These are phyloP conservation scores for Laguncularia racemosa DNA, from an alignment of 345 rosid species.

Conservation along the genomic window DNA sequence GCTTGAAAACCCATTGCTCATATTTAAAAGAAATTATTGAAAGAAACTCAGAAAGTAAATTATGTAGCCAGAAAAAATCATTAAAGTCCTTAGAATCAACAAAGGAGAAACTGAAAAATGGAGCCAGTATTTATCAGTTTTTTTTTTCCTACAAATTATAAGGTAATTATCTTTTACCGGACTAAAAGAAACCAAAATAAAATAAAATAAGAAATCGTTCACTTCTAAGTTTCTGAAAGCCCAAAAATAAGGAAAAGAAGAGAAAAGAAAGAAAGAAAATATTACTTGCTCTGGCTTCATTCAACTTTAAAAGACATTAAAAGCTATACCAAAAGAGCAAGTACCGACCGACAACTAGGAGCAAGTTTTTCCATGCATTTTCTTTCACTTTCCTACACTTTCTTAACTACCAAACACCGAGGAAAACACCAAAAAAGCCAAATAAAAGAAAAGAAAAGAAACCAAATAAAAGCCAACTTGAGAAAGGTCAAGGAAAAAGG, in stretches of 20 bases:
- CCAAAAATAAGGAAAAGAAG: not conserved
- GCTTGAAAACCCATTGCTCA: no score
- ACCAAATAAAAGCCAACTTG: not conserved
- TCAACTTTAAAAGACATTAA: no score
- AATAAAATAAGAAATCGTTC: not conserved
- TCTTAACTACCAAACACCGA: conserved; percentile 21
- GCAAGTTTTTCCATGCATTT: conserved; percentile 2
- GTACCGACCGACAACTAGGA: not conserved
- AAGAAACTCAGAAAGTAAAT: not conserved
- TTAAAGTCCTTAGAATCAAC: no score
- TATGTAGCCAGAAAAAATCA: not conserved
- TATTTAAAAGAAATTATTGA: no score
- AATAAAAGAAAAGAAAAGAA: conserved; percentile 1
- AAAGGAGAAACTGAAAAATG: no score
- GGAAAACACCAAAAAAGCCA: not conserved
- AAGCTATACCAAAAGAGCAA: no score
- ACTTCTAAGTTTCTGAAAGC: no score
- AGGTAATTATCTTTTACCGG: not conserved
- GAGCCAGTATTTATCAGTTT: no score
- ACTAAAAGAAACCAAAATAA: conserved; percentile 1
- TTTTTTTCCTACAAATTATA: no score
- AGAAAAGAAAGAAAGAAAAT: no score
- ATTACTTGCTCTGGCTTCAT: no score
- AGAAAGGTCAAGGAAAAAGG: not conserved
- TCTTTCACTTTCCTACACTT: conserved; percentile 18